Evolutionary conservation across 305 asterid species (phyloP).

Genomic region (Fraxinus latifolia): DNA sequence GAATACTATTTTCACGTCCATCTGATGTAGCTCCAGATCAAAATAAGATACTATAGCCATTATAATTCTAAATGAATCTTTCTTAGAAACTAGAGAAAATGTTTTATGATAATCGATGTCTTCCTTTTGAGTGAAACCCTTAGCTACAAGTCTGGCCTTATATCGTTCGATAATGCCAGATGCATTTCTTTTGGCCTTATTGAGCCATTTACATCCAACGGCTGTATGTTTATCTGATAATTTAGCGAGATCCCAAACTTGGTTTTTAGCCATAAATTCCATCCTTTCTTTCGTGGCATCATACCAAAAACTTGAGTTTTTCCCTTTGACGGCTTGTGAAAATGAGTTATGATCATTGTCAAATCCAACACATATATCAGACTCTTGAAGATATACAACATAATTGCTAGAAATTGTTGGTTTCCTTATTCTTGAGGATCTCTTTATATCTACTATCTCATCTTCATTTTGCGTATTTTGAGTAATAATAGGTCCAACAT

Average conservation of each 20-base stretch:
- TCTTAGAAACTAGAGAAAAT: not conserved
- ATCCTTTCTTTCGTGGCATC: not conserved
- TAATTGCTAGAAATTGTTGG: conserved; percentile 1
- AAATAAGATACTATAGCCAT: not conserved
- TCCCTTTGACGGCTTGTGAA: not conserved
- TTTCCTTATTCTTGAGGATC: not conserved
- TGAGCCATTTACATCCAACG: not conserved
- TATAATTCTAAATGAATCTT: no score
- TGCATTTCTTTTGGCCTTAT: not conserved
- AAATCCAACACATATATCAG: not conserved
- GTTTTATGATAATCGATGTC: no score
- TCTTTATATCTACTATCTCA: not conserved
- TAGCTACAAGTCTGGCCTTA: no score
- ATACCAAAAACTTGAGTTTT: not conserved
- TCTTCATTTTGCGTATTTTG: not conserved
- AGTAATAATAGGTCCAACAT: not conserved
- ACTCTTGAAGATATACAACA: not conserved
- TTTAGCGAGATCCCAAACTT: not conserved
- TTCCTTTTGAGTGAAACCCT: not conserved
- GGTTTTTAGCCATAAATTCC: not conserved
- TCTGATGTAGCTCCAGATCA: not conserved
- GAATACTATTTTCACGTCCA: not conserved
- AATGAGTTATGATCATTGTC: not conserved
- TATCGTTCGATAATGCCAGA: not conserved
- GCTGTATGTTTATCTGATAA: no score